Evolutionary conservation across 179 eudicot species (phyloP).

Genomic region (Beta macrorhiza): DNA sequence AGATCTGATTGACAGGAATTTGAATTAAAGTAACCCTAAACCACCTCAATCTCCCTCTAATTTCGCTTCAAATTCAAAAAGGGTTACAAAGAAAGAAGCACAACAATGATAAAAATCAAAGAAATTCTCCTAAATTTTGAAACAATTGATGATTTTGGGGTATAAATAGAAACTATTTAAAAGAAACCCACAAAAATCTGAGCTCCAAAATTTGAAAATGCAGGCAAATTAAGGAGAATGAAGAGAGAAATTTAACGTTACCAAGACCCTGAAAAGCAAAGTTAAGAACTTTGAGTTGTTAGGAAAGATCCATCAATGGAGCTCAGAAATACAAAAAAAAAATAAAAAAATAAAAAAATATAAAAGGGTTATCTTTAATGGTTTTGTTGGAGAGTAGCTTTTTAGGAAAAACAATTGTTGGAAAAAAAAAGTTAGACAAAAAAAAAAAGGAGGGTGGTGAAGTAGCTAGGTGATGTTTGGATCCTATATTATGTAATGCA

Average conservation of each 20-base stretch:
- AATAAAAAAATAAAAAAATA: not conserved
- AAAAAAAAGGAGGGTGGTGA: not conserved
- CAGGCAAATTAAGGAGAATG: not conserved
- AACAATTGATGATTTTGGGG: not conserved
- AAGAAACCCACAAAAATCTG: slow-evolving; percentile 19
- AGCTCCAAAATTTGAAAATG: slow-evolving; percentile 19
- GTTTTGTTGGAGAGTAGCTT: slow-evolving; percentile 24
- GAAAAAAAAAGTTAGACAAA: not conserved
- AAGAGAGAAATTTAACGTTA: slow-evolving; percentile 21
- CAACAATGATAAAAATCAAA: not conserved
- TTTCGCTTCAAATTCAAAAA: slow-evolving; percentile 7
- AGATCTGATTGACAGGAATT: slow-evolving; percentile 32
- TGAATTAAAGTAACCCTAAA: slow-evolving; percentile 24
- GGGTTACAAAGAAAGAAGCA: not conserved
- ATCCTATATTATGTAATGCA: slow-evolving; percentile 5
- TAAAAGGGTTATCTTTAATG: not conserved
- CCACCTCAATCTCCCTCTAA: slow-evolving; percentile 16
- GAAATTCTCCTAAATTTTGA: not conserved
- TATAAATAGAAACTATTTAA: not conserved
- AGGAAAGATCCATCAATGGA: slow-evolving; percentile 28
- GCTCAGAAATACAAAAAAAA: not conserved
- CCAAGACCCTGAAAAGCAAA: slow-evolving; percentile 29
- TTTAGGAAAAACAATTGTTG: slow-evolving; percentile 15
- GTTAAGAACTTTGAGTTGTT: slow-evolving; percentile 17
- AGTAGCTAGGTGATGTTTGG: slow-evolving; percentile 10